Evolutionary conservation across 2,329 filamentous ascomycete species (phyloP), one percentile per base, ranked within the genome.

Genomic region (Colletotrichum scovillei): DNA sequence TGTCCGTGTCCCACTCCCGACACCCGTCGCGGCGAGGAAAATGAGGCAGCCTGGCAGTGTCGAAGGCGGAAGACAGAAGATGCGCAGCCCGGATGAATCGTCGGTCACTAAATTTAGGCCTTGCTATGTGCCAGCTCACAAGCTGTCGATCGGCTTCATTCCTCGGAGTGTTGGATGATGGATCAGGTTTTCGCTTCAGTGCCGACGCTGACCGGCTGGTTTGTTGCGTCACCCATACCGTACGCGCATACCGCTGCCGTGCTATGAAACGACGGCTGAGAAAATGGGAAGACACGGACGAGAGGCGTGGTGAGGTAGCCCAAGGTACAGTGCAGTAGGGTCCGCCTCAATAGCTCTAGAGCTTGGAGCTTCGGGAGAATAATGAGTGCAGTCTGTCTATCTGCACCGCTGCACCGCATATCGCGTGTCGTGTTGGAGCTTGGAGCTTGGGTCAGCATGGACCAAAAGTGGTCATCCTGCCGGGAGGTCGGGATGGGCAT

Each of bases 141-240:
- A 65, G 58, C 59, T 67, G 67, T 72, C 63, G 65, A 75, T 73
- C 74, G 35, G 58, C 68, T 46, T 74, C 68, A 69, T 73, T 69
- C 68, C 58, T 67, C 24, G 69, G 69, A 42, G 16, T 60, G 58
- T 74, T 64, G 55, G 42, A 42, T 19, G 38, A 42, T 42, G 38
- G 38, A 72, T 59, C 67, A 75, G 55, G 72, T 58, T 72, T 67
- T 75, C 46, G 65, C 62, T 68, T 64, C 35, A 56, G 30, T 72
- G 69, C 72, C 69, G 70, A 67, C 22, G 58, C 58, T 75, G 71
- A 74, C 71, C 72, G 57, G 55, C 62, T 73, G 38, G 58, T 42
- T 62, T 69, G 73, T 73, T 71, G 71, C 73, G 71, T 74, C 67
- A 69, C 60, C 57, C 24, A 30, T 46, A 63, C 58, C 58, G 58